Conservation (phyloP, 768 basidiomycete genomes). For the Pholiota molesta region DNA sequence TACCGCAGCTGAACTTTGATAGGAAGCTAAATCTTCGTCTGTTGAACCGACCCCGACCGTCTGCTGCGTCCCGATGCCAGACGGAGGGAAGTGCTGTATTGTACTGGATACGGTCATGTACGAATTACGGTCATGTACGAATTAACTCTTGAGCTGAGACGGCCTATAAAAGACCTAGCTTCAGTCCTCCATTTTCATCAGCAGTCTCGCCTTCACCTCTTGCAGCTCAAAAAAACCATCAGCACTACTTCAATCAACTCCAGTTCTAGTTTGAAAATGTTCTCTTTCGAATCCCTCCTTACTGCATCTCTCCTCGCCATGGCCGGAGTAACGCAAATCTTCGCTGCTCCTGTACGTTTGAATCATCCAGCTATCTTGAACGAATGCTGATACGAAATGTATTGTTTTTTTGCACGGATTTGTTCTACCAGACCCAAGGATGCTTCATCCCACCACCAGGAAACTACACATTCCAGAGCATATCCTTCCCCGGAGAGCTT, state of each 20-base stretch:
- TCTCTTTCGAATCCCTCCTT: slow-evolving; percentile 7
- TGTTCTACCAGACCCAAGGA: too few relatives aligned
- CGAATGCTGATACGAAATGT: neutral
- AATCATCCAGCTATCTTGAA: neutral
- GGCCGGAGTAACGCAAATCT: neutral
- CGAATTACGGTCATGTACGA: too few relatives aligned
- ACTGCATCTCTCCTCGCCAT: neutral
- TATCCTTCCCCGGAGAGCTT: slow-evolving; percentile 9
- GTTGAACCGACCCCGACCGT: neutral
- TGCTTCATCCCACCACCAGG: neutral
- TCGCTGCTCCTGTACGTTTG: neutral
- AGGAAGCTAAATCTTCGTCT: too few relatives aligned
- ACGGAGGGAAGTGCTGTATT: neutral
- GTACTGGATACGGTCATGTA: neutral
- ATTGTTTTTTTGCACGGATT: too few relatives aligned
- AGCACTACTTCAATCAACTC: neutral
- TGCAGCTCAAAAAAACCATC: neutral
- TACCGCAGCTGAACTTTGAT: too few relatives aligned
- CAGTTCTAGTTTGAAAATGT: slow-evolving; percentile 2
- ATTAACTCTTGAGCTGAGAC: neutral
- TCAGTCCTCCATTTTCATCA: neutral
- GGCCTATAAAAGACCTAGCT: neutral
- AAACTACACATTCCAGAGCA: slow-evolving; percentile 13
- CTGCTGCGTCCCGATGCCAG: slow-evolving; percentile 3
- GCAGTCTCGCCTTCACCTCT: neutral